A percentile compares a stretch with the other conserved stretches of the same genome.
phyloP scores from a whole-genome alignment of 2,329 filamentous ascomycete genomes.

The Thermothelomyces thermophilus region DNA sequence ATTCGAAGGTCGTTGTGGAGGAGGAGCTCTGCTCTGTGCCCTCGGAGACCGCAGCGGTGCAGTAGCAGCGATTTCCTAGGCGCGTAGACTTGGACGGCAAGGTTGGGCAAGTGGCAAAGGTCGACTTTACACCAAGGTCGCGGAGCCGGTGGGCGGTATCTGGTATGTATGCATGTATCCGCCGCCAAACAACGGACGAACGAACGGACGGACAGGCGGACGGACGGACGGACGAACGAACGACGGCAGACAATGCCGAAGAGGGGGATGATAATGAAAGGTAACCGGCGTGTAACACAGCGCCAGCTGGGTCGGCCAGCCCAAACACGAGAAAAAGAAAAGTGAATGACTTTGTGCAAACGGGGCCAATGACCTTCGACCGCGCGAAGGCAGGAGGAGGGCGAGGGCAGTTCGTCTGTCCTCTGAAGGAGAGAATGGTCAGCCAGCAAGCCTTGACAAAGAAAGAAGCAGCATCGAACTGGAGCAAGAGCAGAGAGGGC shows the following conservation, averaged over 20 bases:
- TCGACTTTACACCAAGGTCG: constrained; percentile 23
- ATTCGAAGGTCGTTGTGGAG: constrained; percentile 6
- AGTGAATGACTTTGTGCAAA: constrained; percentile 15
- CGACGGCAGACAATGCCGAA: constrained; percentile 21
- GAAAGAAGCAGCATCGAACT: not conserved
- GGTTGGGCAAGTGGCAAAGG: constrained; percentile 17
- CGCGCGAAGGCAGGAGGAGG: constrained; percentile 20
- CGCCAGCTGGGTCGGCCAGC: constrained; percentile 16
- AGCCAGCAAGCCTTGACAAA: constrained; percentile 14
- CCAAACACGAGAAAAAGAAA: constrained; percentile 17
- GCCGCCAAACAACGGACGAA: constrained; percentile 22
- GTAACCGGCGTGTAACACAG: constrained; percentile 19
- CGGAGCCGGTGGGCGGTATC: constrained; percentile 23
- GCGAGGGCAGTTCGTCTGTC: constrained; percentile 14
- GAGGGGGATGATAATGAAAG: constrained; percentile 19
- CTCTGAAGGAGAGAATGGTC: constrained; percentile 15
- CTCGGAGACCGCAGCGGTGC: constrained; percentile 1
- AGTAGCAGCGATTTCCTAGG: constrained; percentile 1
- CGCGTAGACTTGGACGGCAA: constrained; percentile 1
- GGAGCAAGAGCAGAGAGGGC: constrained; percentile 1
- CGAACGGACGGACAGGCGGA: too few species aligned
- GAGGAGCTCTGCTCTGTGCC: not conserved
- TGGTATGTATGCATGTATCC: constrained; percentile 16
- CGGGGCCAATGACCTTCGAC: constrained; percentile 18
- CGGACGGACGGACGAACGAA: constrained; percentile 17